Percentiles rank a stretch among this genome's conserved stretches.
Evolutionary conservation across 208 protist species (phyloP).

Genomic region (Leishmania aethiopica): DNA sequence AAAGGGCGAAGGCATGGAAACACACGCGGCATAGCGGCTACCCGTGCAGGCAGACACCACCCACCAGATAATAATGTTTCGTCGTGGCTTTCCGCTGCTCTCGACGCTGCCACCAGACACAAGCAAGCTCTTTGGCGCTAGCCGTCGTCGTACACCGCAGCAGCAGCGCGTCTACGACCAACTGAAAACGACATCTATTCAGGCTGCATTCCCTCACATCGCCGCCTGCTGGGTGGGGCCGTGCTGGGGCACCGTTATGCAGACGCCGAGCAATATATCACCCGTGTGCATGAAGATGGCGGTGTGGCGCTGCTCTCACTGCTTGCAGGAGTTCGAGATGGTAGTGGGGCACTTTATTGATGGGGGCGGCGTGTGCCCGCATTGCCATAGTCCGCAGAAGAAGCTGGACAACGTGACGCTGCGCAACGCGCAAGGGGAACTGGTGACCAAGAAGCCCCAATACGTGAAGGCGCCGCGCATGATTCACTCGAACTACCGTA

Average conservation of each 20-base stretch:
- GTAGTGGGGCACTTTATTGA: slow-evolving; percentile 68
- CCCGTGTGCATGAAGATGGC: slow-evolving; percentile 72
- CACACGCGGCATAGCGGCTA: background rate
- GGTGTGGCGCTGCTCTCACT: slow-evolving; percentile 85
- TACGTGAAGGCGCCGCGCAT: slow-evolving; percentile 80
- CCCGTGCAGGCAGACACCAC: background rate
- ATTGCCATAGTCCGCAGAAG: slow-evolving; percentile 73
- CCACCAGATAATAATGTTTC: slow-evolving; percentile 1
- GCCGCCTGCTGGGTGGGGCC: slow-evolving; percentile 89
- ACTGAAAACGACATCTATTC: slow-evolving; percentile 73
- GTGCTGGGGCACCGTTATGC: slow-evolving; percentile 88
- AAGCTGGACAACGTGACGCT: slow-evolving; percentile 26
- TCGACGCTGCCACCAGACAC: slow-evolving; percentile 24
- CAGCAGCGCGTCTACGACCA: slow-evolving; percentile 60
- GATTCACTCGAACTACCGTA: slow-evolving; percentile 85
- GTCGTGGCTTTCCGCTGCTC: background rate
- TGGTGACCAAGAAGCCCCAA: slow-evolving; percentile 27
- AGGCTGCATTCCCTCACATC: slow-evolving; percentile 78
- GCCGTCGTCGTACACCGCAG: slow-evolving; percentile 44
- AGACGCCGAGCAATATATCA: slow-evolving; percentile 72
- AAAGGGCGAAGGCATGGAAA: background rate
- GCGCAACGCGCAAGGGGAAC: slow-evolving; percentile 28
- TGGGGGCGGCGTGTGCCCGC: slow-evolving; percentile 78
- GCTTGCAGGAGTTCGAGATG: slow-evolving; percentile 85
- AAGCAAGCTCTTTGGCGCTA: slow-evolving; percentile 66